Base-by-base conservation (phyloP, 768 basidiomycete genomes). In the Russula emetica region DNA sequence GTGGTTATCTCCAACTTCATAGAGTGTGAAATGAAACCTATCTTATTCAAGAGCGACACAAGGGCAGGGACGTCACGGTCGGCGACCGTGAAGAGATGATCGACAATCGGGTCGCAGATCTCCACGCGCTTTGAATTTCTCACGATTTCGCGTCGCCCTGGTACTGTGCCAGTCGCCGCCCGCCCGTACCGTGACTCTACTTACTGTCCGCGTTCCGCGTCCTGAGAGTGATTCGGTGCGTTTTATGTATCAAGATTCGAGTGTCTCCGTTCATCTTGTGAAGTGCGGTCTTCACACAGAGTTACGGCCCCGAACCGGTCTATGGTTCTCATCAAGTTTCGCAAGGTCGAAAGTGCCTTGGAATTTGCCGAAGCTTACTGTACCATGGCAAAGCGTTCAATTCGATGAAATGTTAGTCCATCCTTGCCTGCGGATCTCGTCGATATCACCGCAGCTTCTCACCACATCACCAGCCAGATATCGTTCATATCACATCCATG, bases 331-430 rank as follows among this genome's bases (percentile, higher is more conserved):
- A 82, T 99, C 70, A 89, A 90, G 71, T 96, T 98, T 74, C 78
- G 83, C 38, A 83, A 84, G 51, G 77, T 82, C 24, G 82, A 84
- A 20, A 82, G 86, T 66, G 92, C 91, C 1, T 78, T 82, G 3
- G 92, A 96, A 67, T 98, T 98, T 71, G 77, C 82, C 0, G 87
- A 92, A 71, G 91, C 84, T 51, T 98, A 93, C n/a, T n/a, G n/a
- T n/a, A n/a, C 74, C 95, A 94, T 69, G 94, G 94, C 9, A 90
- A 88, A 66, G 83, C 85, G 0, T 98, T 96, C 78, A 93, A 92
- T 74, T 90, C 92, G 2, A 87, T 93, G 81, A 91, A n/a, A 94
- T 76, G 87, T 90, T 36, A 36, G 78, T 73, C 22, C 50, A 8
- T 55, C 36, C 24, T 38, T 55, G 22, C 20, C 26, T 58, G 53